Base-by-base conservation (phyloP, 108 stramenopile species). In the Cyclotella choctawhatcheeana region DNA sequence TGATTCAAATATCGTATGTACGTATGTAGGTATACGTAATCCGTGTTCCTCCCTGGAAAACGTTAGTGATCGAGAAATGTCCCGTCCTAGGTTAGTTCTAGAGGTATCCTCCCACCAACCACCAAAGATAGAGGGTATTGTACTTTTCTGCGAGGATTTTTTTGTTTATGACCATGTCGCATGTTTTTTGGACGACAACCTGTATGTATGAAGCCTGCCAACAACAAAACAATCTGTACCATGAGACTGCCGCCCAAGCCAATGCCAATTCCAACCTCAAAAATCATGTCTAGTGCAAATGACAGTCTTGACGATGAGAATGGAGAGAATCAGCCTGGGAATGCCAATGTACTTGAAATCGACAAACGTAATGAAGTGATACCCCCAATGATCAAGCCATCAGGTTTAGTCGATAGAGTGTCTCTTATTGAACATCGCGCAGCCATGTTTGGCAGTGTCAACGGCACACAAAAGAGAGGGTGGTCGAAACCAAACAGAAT, bases 161-260 rank as follows among this genome's bases (percentile, higher is more conserved):
- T n/a, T n/a, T n/a, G n/a, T n/a, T n/a, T n/a, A n/a, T n/a, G n/a
- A n/a, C n/a, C n/a, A n/a, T n/a, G n/a, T n/a, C n/a, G n/a, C n/a
- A n/a, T n/a, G n/a, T n/a, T n/a, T n/a, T n/a, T n/a, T n/a, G n/a
- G n/a, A n/a, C n/a, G n/a, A n/a, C n/a, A n/a, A n/a, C n/a, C n/a
- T n/a, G n/a, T n/a, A n/a, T n/a, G n/a, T n/a, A n/a, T n/a, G n/a
- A n/a, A n/a, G n/a, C n/a, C n/a, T n/a, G n/a, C n/a, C n/a, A n/a
- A n/a, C n/a, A 40, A 40, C 6, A 12, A 40, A 40, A 12, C 37
- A 40, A 12, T 12, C 37, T 8, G 12, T 18, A 52, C 18, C 3
- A 52, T 52, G 51, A 52, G 51, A 22, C 51, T 52, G 10, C 51
- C 51, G 22, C 51, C 24, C 10, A 18, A 52, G 51, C 22, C 51